Conservation (phyloP, 371 early-diverging fungal species). For the Mortierella sp. region DNA sequence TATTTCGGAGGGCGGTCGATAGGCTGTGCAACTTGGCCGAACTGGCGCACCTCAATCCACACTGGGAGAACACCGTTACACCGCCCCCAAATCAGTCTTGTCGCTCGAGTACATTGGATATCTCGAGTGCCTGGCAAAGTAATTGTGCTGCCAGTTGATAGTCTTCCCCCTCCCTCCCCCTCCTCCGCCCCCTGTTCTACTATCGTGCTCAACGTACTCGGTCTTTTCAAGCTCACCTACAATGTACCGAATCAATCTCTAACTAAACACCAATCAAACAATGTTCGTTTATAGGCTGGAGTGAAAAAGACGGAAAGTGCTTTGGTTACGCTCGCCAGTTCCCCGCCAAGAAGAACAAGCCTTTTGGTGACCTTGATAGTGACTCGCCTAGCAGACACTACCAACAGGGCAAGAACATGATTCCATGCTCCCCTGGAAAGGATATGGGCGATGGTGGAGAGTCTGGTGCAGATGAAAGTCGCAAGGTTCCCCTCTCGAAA, state of each 20-base stretch:
- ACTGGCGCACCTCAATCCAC: too few species aligned
- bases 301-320: conserved; percentile 26
- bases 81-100: too few species aligned
- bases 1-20: too few species aligned
- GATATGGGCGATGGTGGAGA: conserved; percentile 17
- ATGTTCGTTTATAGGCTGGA: conserved; percentile 15
- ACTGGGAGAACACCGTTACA: too few species aligned
- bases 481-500: conserved; percentile 38
- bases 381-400: conserved; percentile 40
- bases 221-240: too few species aligned
- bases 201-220: too few species aligned
- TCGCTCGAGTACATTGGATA: too few species aligned
- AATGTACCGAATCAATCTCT: too few species aligned
- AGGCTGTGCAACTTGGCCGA: neutral
- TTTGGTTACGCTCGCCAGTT: conserved; percentile 40
- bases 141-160: too few species aligned
- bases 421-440: conserved; percentile 24
- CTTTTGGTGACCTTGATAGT: conserved; percentile 32
- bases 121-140: too few species aligned
- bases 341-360: conserved; percentile 10
- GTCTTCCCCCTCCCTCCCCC: too few species aligned
- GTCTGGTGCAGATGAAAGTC: conserved; percentile 40
- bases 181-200: too few species aligned
- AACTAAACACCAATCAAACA: neutral
- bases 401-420: conserved; percentile 28